These are phyloP conservation scores for Deuterostichococcus epilithicus DNA, from an alignment of 139 green algal species.

Conservation along the genomic window DNA sequence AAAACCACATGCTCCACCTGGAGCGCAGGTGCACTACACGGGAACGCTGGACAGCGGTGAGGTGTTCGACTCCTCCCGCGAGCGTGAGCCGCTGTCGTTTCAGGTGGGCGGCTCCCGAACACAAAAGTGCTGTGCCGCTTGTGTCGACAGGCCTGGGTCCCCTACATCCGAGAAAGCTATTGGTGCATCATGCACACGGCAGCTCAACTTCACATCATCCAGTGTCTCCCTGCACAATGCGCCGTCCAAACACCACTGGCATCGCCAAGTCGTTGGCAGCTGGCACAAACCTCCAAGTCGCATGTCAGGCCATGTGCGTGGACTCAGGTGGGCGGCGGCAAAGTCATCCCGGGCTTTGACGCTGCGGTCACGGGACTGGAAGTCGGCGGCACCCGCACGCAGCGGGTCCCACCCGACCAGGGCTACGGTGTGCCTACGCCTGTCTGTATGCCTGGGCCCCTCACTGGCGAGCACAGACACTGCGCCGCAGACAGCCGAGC, in stretches of 20 bases:
- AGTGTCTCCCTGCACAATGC: no score
- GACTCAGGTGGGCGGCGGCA: conserved; percentile 29
- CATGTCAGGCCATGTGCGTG: no score
- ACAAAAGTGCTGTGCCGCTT: no score
- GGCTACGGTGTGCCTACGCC: conserved; percentile 32
- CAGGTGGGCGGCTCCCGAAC: conserved; percentile 28
- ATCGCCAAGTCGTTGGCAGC: no score
- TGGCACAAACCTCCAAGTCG: no score
- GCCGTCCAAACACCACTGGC: no score
- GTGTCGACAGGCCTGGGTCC: no score
- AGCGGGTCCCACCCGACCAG: conserved; percentile 32
- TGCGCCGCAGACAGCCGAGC: no score
- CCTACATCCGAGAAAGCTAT: no score
- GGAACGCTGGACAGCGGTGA: conserved; percentile 60
- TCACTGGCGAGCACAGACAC: background rate
- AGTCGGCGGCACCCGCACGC: conserved; percentile 45
- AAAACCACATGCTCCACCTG: no score
- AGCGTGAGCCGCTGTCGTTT: conserved; percentile 57
- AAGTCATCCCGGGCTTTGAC: conserved; percentile 71
- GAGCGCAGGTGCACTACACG: conserved; percentile 42
- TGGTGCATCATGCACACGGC: no score
- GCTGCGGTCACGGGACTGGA: conserved; percentile 53
- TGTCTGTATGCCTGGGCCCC: background rate
- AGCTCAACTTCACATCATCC: no score
- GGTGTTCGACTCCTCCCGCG: conserved; percentile 50